Conservation (phyloP, 2,329 filamentous ascomycete genomes). For the Chrysoporthe deuterocubensis region DNA sequence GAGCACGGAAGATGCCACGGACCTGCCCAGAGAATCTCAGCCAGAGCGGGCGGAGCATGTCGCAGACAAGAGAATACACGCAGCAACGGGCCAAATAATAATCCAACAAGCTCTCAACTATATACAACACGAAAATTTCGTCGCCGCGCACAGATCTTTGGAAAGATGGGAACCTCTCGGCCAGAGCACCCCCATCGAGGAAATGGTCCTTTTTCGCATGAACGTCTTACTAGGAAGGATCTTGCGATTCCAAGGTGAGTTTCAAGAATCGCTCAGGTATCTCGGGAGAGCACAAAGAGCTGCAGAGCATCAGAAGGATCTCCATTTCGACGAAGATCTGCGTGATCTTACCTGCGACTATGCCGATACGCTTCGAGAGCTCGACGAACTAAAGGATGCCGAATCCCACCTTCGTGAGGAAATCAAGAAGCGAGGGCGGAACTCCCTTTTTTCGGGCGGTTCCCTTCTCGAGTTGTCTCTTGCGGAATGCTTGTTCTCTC, state of each 20-base stretch:
- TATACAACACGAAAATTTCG: neutral
- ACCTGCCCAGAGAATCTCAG: no score
- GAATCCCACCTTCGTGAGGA: neutral
- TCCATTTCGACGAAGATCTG: slow-evolving; percentile 1
- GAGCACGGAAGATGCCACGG: no score
- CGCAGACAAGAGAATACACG: neutral
- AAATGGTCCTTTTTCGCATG: neutral
- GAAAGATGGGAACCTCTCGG: neutral
- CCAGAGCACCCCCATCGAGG: neutral
- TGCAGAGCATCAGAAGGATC: neutral
- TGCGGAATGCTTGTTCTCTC: neutral
- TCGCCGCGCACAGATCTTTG: neutral
- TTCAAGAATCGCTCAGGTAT: neutral
- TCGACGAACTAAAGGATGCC: neutral
- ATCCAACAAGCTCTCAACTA: neutral
- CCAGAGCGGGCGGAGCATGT: no score
- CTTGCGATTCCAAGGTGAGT: neutral
- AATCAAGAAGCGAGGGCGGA: neutral
- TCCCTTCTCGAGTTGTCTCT: neutral
- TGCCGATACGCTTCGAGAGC: slow-evolving; percentile 5
- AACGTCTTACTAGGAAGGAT: neutral
- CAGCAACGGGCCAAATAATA: neutral
- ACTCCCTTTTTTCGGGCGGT: neutral
- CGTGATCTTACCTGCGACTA: slow-evolving; percentile 10
- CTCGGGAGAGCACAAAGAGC: neutral